These are phyloP conservation scores for Cercospora citrullina DNA, from an alignment of 2,329 filamentous ascomycete genomes.

Conservation along the genomic window DNA sequence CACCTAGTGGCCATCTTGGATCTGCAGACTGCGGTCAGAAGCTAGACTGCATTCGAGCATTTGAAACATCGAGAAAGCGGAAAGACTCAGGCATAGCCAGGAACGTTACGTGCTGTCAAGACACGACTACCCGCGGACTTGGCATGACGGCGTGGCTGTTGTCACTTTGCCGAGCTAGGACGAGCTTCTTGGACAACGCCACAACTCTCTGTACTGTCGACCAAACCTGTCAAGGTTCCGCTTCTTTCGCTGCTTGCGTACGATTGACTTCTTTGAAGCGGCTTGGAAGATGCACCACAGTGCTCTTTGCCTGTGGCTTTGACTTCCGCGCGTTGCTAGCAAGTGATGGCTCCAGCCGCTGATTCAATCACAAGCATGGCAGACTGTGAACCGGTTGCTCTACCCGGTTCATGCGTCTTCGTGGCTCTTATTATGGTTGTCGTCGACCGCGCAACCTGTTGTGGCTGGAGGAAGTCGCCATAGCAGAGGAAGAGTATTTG, in stretches of 20 bases:
- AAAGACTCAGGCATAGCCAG: conserved; percentile 6
- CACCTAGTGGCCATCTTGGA: neutral
- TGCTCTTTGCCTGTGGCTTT: neutral
- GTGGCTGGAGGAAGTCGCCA: neutral
- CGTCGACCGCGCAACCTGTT: neutral
- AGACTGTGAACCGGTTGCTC: neutral
- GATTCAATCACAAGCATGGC: conserved; percentile 8
- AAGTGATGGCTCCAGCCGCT: neutral
- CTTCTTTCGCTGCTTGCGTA: neutral
- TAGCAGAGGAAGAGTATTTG: neutral
- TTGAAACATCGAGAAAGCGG: neutral
- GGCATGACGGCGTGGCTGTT: neutral
- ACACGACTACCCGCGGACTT: conserved; percentile 1
- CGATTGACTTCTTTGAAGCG: neutral
- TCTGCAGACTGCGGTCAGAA: neutral
- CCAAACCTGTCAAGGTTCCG: neutral
- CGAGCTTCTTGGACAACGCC: conserved; percentile 9
- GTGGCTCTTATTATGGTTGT: neutral
- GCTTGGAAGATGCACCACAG: neutral
- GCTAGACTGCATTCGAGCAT: neutral
- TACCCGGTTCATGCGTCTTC: neutral
- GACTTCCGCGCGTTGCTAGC: conserved; percentile 4
- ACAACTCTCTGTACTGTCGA: neutral
- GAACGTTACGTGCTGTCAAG: conserved; percentile 1
- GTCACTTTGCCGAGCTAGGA: conserved; percentile 5